Base-by-base conservation (phyloP, 129 eudicot genomes). In the Pulicaria dysenterica region DNA sequence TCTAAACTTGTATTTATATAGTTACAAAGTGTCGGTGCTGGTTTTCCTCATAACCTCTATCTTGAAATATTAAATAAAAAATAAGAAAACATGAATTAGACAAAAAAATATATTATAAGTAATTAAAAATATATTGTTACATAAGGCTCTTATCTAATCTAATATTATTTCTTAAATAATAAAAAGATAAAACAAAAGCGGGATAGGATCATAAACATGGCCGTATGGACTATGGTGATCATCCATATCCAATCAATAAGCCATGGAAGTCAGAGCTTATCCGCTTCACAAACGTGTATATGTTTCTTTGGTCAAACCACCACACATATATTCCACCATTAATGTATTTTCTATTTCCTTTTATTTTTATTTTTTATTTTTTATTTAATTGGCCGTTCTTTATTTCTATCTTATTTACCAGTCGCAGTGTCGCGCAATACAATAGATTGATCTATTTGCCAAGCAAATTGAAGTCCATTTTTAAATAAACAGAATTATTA, bases 241-340 rank as follows among this genome's bases (percentile, higher is more conserved):
- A 46, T 65, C 71, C 51, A 42, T 62, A 77, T 61, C 82, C 82
- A 70, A 31, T 62, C 47, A 54, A 34, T 16, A 43, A 66, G 13
- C 49, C 64, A 17, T 24, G 31, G 31, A 24, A 24, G 31, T 53
- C 58, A 49, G 58, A 77, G 53, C 82, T 77, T 77, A 77, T 77
- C 82, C 72, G 40, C 56, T 60, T 77, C 53, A 77, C 64, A 64
- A 77, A 69, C 81, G 81, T 69, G 81, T 62, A 69, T 42, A 39
- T 69, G 34, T 16, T 43, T 70, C 3, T 77, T 70, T 77, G 77
- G 82, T 70, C 77, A 77, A 61, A 59, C 69, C 64, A 58, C 5
- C 58, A 65, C 58, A 58, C 51, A 17, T 9, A 43, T 54, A 66
- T 64, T 43, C 43, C 39, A 66, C 54, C 38, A 15, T 8, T 64